Conservation (phyloP, 2,329 filamentous ascomycete genomes). For the Mariannaea elegans region DNA sequence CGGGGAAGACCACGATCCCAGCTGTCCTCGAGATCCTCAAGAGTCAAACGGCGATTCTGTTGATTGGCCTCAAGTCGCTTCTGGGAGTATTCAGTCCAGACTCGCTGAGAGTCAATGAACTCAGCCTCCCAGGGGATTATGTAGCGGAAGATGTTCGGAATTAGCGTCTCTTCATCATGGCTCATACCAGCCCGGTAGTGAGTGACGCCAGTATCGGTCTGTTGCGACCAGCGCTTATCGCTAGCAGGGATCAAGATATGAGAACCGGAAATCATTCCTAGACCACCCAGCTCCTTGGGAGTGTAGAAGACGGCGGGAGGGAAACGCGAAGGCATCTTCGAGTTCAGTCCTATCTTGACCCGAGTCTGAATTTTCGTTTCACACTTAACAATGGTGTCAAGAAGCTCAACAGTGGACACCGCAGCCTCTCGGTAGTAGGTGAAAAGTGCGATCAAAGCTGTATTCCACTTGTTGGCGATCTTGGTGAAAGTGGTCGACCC, state of each 20-base stretch:
- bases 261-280: constrained; percentile 98
- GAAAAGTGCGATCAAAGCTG: constrained; percentile 93
- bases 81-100: constrained; percentile 99
- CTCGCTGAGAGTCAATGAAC: constrained; percentile 97
- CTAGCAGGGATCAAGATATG: constrained; percentile 97
- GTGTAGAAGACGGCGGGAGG: constrained; percentile 99
- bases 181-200: constrained; percentile 98
- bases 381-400: constrained; percentile 99
- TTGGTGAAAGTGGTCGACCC: constrained; percentile 99
- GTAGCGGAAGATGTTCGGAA: constrained; percentile 99
- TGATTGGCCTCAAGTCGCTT: constrained; percentile 97
- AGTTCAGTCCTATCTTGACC: constrained; percentile 98
- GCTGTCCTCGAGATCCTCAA: constrained; percentile 96
- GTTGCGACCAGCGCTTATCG: constrained; percentile 98
- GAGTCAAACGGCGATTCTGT: constrained; percentile 91
- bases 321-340: constrained; percentile 99
- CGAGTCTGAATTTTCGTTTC: constrained; percentile 99
- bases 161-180: constrained; percentile 95
- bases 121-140: constrained; percentile 99
- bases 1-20: constrained; percentile 97
- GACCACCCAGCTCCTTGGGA: constrained; percentile 93
- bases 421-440: constrained; percentile 98
- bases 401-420: constrained; percentile 90
- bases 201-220: constrained; percentile 96
- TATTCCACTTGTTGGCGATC: constrained; percentile 99